Percentiles rank a stretch among this genome's conserved stretches.
Conservation (phyloP, 345 rosid species). For the Viola odorata region DNA sequence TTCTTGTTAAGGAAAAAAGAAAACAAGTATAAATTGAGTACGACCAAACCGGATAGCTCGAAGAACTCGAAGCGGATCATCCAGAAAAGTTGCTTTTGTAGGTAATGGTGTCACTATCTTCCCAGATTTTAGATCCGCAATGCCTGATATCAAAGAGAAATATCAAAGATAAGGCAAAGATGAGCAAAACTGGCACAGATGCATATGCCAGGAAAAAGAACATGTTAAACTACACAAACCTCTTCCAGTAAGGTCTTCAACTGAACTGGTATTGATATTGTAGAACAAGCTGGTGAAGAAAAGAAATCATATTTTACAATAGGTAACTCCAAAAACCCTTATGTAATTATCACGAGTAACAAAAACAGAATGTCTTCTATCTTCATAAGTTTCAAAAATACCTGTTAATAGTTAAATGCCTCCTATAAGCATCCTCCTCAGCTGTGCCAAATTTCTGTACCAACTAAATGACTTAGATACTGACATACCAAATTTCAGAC, state of each 20-base stretch:
- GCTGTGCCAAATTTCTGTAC: slow-evolving; percentile 90
- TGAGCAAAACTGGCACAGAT: not conserved
- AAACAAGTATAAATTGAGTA: not conserved
- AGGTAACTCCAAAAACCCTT: not conserved
- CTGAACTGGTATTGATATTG: slow-evolving; percentile 60
- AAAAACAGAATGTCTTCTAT: too few species aligned
- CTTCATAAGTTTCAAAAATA: slow-evolving; percentile 12
- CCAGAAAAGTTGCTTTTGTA: slow-evolving; percentile 83
- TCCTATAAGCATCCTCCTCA: slow-evolving; percentile 84
- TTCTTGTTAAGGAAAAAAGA: too few species aligned
- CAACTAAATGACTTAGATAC: not conserved
- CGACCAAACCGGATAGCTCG: slow-evolving; percentile 97
- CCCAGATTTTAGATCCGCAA: slow-evolving; percentile 73
- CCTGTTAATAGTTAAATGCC: slow-evolving; percentile 96
- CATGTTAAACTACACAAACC: slow-evolving; percentile 35
- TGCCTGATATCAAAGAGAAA: slow-evolving; percentile 41
- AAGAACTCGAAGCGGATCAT: slow-evolving; percentile 93
- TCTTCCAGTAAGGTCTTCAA: slow-evolving; percentile 89
- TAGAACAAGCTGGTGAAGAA: slow-evolving; percentile 69
- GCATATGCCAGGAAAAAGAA: slow-evolving; percentile 3
- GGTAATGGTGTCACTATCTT: slow-evolving; percentile 82
- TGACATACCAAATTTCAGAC: not conserved
- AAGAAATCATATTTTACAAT: slow-evolving; percentile 13
- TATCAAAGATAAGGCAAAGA: not conserved
- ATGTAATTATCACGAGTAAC: slow-evolving; percentile 1